Base-by-base conservation (phyloP, 441 rosid genomes). In the Lagerstroemia fauriei region DNA sequence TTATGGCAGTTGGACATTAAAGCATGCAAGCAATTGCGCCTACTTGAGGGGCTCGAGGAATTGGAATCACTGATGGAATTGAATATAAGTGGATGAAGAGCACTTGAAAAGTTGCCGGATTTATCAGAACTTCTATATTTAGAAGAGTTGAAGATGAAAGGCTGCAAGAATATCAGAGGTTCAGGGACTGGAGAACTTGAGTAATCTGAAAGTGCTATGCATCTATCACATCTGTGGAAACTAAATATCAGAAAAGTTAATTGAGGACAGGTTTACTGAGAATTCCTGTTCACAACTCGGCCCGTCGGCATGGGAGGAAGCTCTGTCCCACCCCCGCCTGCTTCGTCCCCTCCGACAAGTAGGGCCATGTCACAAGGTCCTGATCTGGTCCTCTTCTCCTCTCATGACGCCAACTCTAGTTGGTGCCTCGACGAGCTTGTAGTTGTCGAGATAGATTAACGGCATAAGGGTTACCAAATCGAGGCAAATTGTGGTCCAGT, bases 391-490 rank as follows among this genome's bases (percentile, higher is more conserved):
- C 27, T 80, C 77, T 73, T 81, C 66, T 75, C 84, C 38, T 25
- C 41, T 3, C 76, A 41, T 66, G 75, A 81, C 6, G 75, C 80
- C 0, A 65, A 76, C 32, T 76, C 84, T 1, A 76, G 47, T 65
- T 76, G 84, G 84, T 81, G 84, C 80, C 72, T 81, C 38, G 69
- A 76, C 16, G 80, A 68, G 79, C 80, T 81, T 17, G 84, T 75
- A 20, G 76, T 66, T 69, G n/a, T n/a, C n/a, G n/a, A n/a, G n/a
- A n/a, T n/a, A n/a, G n/a, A n/a, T n/a, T n/a, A n/a, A n/a, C n/a
- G n/a, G n/a, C n/a, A n/a, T n/a, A n/a, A n/a, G n/a, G n/a, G 13
- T n/a, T n/a, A n/a, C n/a, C n/a, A n/a, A n/a, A n/a, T n/a, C n/a
- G n/a, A n/a, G n/a, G n/a, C n/a, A n/a, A n/a, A n/a, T n/a, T n/a